Base-by-base conservation (phyloP, 2,329 filamentous ascomycete species). In the Capronia coronata region DNA sequence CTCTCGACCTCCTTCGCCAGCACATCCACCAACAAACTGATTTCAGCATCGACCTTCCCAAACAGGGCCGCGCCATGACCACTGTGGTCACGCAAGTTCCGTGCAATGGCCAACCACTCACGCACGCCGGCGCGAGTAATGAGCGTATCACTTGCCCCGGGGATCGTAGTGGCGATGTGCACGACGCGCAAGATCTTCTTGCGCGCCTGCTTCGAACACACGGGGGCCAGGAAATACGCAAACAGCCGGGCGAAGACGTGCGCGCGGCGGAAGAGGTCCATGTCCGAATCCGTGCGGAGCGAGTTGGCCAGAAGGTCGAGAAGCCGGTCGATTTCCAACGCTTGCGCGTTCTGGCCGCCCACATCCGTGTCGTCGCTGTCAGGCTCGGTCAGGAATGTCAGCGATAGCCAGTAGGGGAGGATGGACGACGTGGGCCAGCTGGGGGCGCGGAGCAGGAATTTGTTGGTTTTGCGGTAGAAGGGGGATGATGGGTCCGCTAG, bases 401-500 rank as follows among this genome's bases (percentile, higher is more conserved):
- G 83, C 51, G 86, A 79, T 14, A 83, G 69, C 72, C 79, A 82
- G 62, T 80, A 78, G 1, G 73, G 72, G 1, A 77, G 72, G 3
- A 83, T 65, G 39, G 76, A 76, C 22, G 67, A 66, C 9, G 75
- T 63, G 10, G 82, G 75, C 91, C 91, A 97, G 19, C 75, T 67
- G 0, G 91, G 90, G 0, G 82, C 79, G 44, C 82, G 82, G 18
- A 87, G 87, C 29, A 97, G 77, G 65, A 90, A 96, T 4, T 76
- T 74, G 70, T 94, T 95, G 67, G 93, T 72, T 64, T 95, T 95
- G 50, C 82, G 79, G 65, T 95, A 97, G 30, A 96, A 77, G 52
- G 79, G 80, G 63, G 94, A 87, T 13, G 88, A 75, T 0, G 91
- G 91, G 54, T 87, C 83, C 18, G 75, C 77, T 39, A 94, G 70